phyloP scores from a whole-genome alignment of 2,329 filamentous ascomycete species.

The Dactylonectria macrodidyma region DNA sequence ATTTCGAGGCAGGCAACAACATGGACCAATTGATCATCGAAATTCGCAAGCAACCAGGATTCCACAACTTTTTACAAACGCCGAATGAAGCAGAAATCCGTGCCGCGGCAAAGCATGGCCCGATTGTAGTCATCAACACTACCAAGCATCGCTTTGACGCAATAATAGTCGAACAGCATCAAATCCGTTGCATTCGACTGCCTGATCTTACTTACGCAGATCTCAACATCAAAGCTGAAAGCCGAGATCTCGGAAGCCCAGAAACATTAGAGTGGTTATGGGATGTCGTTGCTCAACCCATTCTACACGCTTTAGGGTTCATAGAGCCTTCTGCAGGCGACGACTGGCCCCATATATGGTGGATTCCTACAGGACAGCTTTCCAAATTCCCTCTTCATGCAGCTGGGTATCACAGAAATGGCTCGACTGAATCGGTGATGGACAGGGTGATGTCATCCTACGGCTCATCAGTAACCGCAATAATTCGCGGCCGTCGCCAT shows the following conservation, averaged over 20 bases:
- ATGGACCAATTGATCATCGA: not conserved
- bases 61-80: not conserved
- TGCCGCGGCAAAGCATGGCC: too few relatives aligned
- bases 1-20: not conserved
- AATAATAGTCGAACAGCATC: not conserved
- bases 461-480: too few relatives aligned
- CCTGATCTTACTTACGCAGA: too few relatives aligned
- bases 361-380: slow-evolving; percentile 15
- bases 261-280: slow-evolving; percentile 11
- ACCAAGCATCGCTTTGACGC: not conserved
- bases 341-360: slow-evolving; percentile 5
- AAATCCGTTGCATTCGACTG: too few relatives aligned
- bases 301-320: slow-evolving; percentile 4
- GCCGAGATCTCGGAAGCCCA: too few relatives aligned
- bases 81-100: not conserved
- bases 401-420: slow-evolving; percentile 3
- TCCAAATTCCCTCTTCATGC: slow-evolving; percentile 12
- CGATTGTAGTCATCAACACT: not conserved
- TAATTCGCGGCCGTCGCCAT: too few relatives aligned
- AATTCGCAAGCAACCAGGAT: not conserved
- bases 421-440: not conserved
- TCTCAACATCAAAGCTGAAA: too few relatives aligned
- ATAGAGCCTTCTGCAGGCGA: not conserved
- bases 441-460: not conserved
- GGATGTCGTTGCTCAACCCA: slow-evolving; percentile 2